Base-by-base conservation (phyloP, 495 filamentous ascomycete genomes). In the Cenococcum geophilum region DNA sequence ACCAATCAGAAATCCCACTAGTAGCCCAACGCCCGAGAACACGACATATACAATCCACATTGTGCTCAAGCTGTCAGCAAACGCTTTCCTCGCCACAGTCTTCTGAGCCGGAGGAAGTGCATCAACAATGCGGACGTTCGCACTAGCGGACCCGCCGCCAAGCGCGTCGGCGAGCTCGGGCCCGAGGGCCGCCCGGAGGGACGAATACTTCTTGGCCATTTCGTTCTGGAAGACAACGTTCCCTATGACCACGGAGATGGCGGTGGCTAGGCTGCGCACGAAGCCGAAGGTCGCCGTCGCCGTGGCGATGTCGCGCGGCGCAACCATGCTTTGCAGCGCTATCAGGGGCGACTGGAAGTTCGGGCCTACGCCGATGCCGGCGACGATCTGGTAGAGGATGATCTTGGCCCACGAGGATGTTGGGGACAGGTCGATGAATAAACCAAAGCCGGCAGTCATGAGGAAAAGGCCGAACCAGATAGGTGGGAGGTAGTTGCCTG, bases 271-370 rank as follows among this genome's bases (percentile, higher is more conserved):
- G 64, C 88, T 86, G 4, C 89, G 82, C 36, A 89, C 76, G 70
- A 92, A 92, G 0, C 82, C 79, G 57, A 90, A 86, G 0, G 88
- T 89, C 0, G 84, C 83, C 0, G 89, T 93, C 2, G 89, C 91
- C 0, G 86, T 83, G 0, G 86, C 91, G 16, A 87, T 87, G 52
- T 95, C 88, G 5, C 79, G 76, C 25, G 84, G 82, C 55, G 62
- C 58, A 0, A 91, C 82, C 25, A 79, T 79, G n/a, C 82, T 81
- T 62, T 93, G 89, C 0, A 95, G 75, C 0, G 91, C 89, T 47
- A 95, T 86, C 36, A 95, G 80, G 0, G 91, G 90, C 0, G 86
- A 76, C 68, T 89, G 85, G 69, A 91, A 89, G 60, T 85, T 80
- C 4, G 84, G 82, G 0, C 85, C 87, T 18, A 82, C 76, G 12